A percentile compares a stretch with the other conserved stretches of the same genome.
phyloP scores from a whole-genome alignment of 2,329 filamentous ascomycete species.

The Aspergillus fumigatiaffinis region DNA sequence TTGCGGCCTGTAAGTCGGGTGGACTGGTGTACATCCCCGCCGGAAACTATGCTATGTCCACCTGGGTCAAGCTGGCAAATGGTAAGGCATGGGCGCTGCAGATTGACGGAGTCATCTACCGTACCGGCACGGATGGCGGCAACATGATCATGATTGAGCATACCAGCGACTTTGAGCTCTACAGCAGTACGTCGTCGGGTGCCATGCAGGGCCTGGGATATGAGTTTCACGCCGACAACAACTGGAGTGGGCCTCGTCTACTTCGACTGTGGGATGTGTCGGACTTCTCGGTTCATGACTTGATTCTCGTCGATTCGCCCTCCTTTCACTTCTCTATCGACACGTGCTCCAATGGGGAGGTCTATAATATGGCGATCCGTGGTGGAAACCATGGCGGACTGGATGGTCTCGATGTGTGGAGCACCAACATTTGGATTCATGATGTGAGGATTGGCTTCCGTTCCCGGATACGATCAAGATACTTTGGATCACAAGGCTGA shows the following conservation, averaged over 20 bases:
- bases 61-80: slow-evolving; percentile 47
- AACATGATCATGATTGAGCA: slow-evolving; percentile 54
- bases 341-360: slow-evolving; percentile 49
- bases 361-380: slow-evolving; percentile 55
- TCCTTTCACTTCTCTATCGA: slow-evolving; percentile 51
- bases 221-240: slow-evolving; percentile 42
- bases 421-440: slow-evolving; percentile 55
- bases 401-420: slow-evolving; percentile 55
- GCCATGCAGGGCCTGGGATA: slow-evolving; percentile 54
- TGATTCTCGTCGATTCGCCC: slow-evolving; percentile 48
- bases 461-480: neutral
- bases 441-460: slow-evolving; percentile 34
- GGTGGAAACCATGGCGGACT: slow-evolving; percentile 51
- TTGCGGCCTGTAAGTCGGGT: slow-evolving; percentile 48
- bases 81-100: slow-evolving; percentile 50
- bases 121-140: slow-evolving; percentile 47
- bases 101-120: slow-evolving; percentile 52
- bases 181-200: slow-evolving; percentile 50
- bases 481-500: neutral
- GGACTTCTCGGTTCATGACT: slow-evolving; percentile 49
- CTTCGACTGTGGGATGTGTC: slow-evolving; percentile 44
- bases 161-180: slow-evolving; percentile 51
- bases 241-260: slow-evolving; percentile 42
- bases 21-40: slow-evolving; percentile 49
- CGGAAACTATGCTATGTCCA: slow-evolving; percentile 49